These are phyloP conservation scores for Raphidocelis subcapitata DNA, from an alignment of 139 green algal genomes.

Conservation along the genomic window DNA sequence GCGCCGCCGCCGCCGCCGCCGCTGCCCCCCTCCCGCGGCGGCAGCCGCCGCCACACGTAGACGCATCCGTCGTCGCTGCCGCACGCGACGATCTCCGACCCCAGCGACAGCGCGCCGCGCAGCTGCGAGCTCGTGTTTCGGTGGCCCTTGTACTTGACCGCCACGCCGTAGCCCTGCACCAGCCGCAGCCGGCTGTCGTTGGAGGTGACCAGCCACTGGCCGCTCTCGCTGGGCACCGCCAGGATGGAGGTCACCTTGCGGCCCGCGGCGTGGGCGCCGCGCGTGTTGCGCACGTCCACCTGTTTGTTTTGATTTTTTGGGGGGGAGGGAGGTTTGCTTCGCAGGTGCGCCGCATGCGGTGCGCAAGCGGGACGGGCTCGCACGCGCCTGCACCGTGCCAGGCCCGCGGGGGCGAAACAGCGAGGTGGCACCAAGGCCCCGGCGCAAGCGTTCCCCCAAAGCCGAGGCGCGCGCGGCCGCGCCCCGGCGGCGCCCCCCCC, in stretches of 20 bases:
- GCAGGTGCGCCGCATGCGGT: too few relatives aligned
- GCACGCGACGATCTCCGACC: conserved; percentile 57
- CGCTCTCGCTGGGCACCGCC: conserved; percentile 45
- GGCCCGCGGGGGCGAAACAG: too few relatives aligned
- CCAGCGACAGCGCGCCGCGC: conserved; percentile 31
- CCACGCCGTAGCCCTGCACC: conserved; percentile 36
- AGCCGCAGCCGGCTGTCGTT: conserved; percentile 81
- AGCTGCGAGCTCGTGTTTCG: conserved; percentile 77
- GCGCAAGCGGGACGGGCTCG: too few relatives aligned
- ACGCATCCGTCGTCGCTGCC: conserved; percentile 79
- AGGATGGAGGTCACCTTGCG: conserved; percentile 83
- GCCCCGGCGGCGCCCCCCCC: too few relatives aligned
- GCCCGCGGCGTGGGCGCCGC: conserved; percentile 35
- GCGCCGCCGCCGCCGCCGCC: conserved; percentile 4
- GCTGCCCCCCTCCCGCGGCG: background rate
- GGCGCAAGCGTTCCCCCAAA: too few relatives aligned
- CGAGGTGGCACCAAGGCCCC: too few relatives aligned
- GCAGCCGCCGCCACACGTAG: conserved; percentile 62
- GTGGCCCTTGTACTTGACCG: conserved; percentile 91
- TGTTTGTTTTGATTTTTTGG: too few relatives aligned
- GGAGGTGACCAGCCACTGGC: conserved; percentile 80
- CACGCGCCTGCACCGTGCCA: too few relatives aligned
- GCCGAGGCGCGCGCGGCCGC: too few relatives aligned
- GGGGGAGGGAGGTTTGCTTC: too few relatives aligned
- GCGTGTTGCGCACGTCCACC: conserved; percentile 55